These are phyloP conservation scores for Globisporangium solare DNA, from an alignment of 352 stramenopile species.

Conservation along the genomic window DNA sequence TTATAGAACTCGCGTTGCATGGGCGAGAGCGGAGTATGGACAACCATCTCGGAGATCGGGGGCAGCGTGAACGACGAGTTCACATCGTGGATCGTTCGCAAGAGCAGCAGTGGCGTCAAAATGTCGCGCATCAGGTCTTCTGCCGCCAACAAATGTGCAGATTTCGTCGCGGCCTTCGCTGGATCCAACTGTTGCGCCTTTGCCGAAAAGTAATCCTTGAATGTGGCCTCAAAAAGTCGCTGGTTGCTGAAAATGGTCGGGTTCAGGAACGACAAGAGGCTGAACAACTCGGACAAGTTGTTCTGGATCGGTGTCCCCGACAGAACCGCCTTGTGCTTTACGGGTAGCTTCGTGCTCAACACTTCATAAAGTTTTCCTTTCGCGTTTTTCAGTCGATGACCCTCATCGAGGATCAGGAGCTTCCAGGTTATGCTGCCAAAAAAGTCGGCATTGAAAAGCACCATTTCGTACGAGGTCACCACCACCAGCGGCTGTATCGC, in stretches of 20 bases:
- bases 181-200: slow-evolving; percentile 41
- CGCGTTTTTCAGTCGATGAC: slow-evolving; percentile 86
- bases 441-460: slow-evolving; percentile 54
- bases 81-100: slow-evolving; percentile 69
- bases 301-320: slow-evolving; percentile 90
- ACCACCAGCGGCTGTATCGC: slow-evolving; percentile 38
- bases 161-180: slow-evolving; percentile 19
- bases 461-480: slow-evolving; percentile 72
- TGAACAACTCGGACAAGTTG: slow-evolving; percentile 77
- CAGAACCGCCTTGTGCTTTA: slow-evolving; percentile 50
- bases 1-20: slow-evolving; percentile 86
- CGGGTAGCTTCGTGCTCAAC: slow-evolving; percentile 32
- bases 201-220: slow-evolving; percentile 59
- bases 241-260: slow-evolving; percentile 76
- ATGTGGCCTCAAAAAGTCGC: slow-evolving; percentile 43
- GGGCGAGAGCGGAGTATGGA: slow-evolving; percentile 66
- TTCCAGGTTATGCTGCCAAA: slow-evolving; percentile 46
- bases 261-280: slow-evolving; percentile 78
- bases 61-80: slow-evolving; percentile 62
- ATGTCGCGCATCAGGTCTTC: slow-evolving; percentile 56
- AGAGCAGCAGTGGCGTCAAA: slow-evolving; percentile 50
- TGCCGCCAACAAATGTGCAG: slow-evolving; percentile 19
- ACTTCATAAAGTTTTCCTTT: slow-evolving; percentile 49
- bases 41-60: slow-evolving; percentile 69
- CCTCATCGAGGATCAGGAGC: slow-evolving; percentile 83